phyloP scores from a whole-genome alignment of 768 basidiomycete genomes.

The Lentinula sp. region DNA sequence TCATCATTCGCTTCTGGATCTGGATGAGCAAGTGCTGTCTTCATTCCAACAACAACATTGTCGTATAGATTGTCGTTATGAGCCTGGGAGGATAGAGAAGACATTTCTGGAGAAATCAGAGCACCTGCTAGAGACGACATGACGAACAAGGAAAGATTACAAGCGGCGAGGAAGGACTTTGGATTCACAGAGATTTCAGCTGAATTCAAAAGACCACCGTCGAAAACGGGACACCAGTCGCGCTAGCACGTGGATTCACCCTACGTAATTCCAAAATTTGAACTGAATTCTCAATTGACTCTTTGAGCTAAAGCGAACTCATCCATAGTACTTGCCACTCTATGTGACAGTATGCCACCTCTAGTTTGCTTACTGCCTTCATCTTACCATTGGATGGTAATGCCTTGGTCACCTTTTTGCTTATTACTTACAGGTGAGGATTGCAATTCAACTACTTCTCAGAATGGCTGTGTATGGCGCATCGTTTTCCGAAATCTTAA shows the following conservation, averaged over 20 bases:
- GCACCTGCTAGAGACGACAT: conserved; percentile 64
- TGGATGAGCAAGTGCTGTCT: conserved; percentile 11
- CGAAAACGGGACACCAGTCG: neutral
- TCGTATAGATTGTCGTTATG: conserved; percentile 25
- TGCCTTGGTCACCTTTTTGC: neutral
- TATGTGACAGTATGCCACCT: neutral
- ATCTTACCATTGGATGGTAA: neutral
- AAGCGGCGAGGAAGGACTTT: conserved; percentile 3
- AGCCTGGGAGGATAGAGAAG: neutral
- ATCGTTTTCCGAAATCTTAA: neutral
- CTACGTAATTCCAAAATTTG: neutral
- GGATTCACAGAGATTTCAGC: neutral
- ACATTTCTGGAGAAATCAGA: conserved; percentile 27
- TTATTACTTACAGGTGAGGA: neutral
- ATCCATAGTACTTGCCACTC: neutral
- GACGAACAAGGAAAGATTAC: neutral
- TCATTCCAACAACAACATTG: conserved; percentile 17
- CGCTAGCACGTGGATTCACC: neutral
- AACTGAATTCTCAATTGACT: neutral
- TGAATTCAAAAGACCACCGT: conserved; percentile 1
- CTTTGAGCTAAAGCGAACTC: neutral
- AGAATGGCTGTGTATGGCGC: neutral
- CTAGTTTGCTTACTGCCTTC: neutral
- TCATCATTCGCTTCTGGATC: conserved; percentile 20
- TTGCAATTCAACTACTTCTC: neutral